Evolutionary conservation across 2,329 filamentous ascomycete species (phyloP).

Genomic region (Beauveria sp.): DNA sequence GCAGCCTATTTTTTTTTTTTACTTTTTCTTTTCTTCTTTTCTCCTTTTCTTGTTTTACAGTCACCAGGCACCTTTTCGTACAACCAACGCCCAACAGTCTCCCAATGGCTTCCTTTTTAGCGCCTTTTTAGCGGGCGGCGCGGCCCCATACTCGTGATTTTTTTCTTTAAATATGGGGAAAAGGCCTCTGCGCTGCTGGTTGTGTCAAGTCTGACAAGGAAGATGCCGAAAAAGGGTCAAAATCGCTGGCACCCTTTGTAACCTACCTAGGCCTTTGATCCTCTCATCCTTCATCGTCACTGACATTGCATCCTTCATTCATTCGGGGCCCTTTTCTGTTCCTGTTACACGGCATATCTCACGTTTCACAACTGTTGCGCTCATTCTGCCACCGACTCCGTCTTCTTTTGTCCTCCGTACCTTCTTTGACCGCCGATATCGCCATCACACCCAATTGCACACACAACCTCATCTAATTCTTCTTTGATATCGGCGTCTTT

Average conservation of each 20-base stretch:
- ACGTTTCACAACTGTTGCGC: not conserved
- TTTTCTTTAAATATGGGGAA: constrained; percentile 11
- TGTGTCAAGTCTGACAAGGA: not conserved
- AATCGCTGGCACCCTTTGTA: not conserved
- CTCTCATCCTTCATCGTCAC: not conserved
- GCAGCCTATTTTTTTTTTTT: no score
- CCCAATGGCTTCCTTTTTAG: not conserved
- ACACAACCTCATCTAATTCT: not conserved
- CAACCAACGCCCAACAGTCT: no score
- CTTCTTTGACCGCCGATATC: not conserved
- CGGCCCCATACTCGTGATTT: not conserved
- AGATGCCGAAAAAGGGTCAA: constrained; percentile 4
- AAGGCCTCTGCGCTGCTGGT: not conserved
- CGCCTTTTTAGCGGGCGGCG: not conserved
- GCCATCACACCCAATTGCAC: not conserved
- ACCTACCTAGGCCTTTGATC: not conserved
- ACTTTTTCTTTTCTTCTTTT: no score
- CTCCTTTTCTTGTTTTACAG: no score
- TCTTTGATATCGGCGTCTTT: not conserved
- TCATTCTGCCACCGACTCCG: not conserved
- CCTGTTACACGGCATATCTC: not conserved
- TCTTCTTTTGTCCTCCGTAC: not conserved
- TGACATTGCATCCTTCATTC: not conserved
- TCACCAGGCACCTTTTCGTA: no score
- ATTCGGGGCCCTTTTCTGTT: not conserved